Evolutionary conservation across 2,329 filamentous ascomycete genomes (phyloP).

Genomic region (Sarocladium strictum): DNA sequence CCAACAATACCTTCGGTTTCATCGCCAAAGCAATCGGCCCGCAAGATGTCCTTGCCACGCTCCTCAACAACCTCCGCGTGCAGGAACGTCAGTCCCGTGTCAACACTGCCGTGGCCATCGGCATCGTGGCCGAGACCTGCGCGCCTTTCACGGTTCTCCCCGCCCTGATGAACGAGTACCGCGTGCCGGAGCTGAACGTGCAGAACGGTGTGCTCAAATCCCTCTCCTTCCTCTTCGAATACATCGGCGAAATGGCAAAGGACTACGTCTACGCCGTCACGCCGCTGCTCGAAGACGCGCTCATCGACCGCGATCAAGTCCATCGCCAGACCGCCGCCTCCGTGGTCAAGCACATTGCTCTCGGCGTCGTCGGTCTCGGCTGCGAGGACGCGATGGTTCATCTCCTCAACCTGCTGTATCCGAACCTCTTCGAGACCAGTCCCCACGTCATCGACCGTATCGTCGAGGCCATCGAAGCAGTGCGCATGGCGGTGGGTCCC

Average conservation of each 20-base stretch:
- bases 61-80: constrained; percentile 93
- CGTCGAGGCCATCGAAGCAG: constrained; percentile 93
- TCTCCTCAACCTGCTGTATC: constrained; percentile 90
- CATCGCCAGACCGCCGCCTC: constrained; percentile 94
- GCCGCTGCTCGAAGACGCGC: constrained; percentile 88
- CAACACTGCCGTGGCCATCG: constrained; percentile 96
- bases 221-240: constrained; percentile 95
- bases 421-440: constrained; percentile 95
- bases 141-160: constrained; percentile 98
- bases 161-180: constrained; percentile 98
- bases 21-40: constrained; percentile 98
- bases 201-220: constrained; percentile 98
- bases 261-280: constrained; percentile 99
- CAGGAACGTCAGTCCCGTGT: constrained; percentile 97
- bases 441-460: constrained; percentile 98
- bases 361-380: constrained; percentile 94
- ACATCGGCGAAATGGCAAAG: constrained; percentile 99
- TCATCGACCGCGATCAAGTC: constrained; percentile 96
- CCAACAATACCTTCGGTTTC: constrained; percentile 99
- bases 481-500: constrained; percentile 87
- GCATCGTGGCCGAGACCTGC: constrained; percentile 97
- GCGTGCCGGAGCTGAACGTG: constrained; percentile 95
- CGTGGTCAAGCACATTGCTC: constrained; percentile 95
- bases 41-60: constrained; percentile 90
- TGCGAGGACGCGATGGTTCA: constrained; percentile 99